Base-by-base conservation (phyloP, 176 grass and related monocot genomes). In the Oryza australiensis region DNA sequence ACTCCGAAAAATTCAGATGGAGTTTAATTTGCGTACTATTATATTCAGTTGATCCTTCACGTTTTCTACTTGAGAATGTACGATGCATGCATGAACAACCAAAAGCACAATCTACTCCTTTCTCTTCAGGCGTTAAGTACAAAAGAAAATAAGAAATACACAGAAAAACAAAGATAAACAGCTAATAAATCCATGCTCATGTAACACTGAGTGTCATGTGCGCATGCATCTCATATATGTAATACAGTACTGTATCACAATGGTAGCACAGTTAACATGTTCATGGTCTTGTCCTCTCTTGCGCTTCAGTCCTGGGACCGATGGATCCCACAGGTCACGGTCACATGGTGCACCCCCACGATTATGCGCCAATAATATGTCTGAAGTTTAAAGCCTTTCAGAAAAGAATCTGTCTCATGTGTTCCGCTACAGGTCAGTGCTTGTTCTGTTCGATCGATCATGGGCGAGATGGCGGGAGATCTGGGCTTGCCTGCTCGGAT, bases 221-320 rank as follows among this genome's bases (percentile, higher is more conserved):
- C 66, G 70, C 65, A 80, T 68, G 77, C 65, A 57, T 23, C 66
- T 73, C 71, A 22, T 30, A 35, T 16, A 41, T 20, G 14, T 15
- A 5, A 0, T 49, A 16, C 46, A 5, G 3, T 49, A 16, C 46
- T 5, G 15, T 49, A 18, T 53, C 53, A 23, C 42, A 49, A 6
- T 55, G 20, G 15, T 26, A 20, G 29, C 20, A 13, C 20, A 57
- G 26, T 35, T 22, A 74, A 34, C 27, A 29, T 55, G 28, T 57
- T 12, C 26, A 20, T 18, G 20, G 51, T 5, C 16, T 70, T 81
- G 79, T 81, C 67, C 32, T 13, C 45, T 81, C 48, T 70, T 60
- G 48, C 66, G 7, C 7, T 18, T 1, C 6, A 10, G 62, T 33
- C 9, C 57, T 33, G 29, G 8, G 34, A 40, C 38, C 18, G 5